Percentiles rank a stretch among this genome's conserved stretches.
Evolutionary conservation across 345 rosid species (phyloP).

Genomic region (Hibiscus mutabilis): DNA sequence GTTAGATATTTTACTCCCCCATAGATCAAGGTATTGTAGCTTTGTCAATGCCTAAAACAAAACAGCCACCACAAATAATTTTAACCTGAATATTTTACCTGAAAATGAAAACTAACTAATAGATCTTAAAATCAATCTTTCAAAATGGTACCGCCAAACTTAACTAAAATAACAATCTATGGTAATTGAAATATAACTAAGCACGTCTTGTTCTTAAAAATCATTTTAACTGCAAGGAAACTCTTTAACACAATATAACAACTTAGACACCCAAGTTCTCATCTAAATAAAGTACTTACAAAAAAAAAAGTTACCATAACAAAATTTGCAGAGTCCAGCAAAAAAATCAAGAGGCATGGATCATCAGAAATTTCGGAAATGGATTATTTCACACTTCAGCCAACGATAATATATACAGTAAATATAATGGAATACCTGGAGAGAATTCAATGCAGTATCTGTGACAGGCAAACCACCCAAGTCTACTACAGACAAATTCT

Average conservation of each 20-base stretch:
- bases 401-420: background rate
- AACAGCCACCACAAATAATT: background rate
- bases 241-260: background rate
- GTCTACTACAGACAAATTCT: slow-evolving; percentile 49
- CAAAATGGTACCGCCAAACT: background rate
- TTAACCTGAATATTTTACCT: background rate
- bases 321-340: background rate
- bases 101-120: background rate
- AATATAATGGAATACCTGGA: slow-evolving; percentile 49
- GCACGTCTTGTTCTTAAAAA: background rate
- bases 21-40: slow-evolving; percentile 80
- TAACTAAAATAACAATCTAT: background rate
- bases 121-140: background rate
- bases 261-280: background rate
- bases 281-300: background rate
- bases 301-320: background rate
- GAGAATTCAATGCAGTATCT: slow-evolving; percentile 50
- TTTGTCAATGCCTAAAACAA: slow-evolving; percentile 52
- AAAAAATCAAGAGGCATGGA: background rate
- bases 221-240: background rate
- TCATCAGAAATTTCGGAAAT: background rate
- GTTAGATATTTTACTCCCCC: slow-evolving; percentile 79
- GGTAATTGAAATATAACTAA: background rate
- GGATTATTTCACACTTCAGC: background rate
- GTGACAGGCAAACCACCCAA: slow-evolving; percentile 89